Evolutionary conservation across 805 yeast species (phyloP), one percentile per base, ranked within the genome.

Genomic region (Suhomyces vadensis): DNA sequence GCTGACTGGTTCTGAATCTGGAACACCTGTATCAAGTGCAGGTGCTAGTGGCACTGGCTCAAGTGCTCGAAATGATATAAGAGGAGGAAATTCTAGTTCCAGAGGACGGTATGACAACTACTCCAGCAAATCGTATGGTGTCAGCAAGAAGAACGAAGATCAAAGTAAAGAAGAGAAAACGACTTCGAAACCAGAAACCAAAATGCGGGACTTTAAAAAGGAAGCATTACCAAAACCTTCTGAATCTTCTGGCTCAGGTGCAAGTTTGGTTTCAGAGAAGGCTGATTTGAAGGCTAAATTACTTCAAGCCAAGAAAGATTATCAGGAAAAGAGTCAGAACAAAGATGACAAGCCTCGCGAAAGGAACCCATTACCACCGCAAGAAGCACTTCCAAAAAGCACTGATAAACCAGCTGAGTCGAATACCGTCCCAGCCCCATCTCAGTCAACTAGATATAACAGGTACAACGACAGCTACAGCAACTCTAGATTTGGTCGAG

Each of bases 31-130:
- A 16, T 3, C 20, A 29, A 29, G 16, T 16, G 19, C n/a, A n/a
- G n/a, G n/a, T n/a, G n/a, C n/a, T n/a, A n/a, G n/a, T n/a, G n/a
- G n/a, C n/a, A n/a, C n/a, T n/a, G n/a, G n/a, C n/a, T n/a, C n/a
- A n/a, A n/a, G 33, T 29, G 3, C 47, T 10, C 47, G 52, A 31
- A 44, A 42, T 26, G 44, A 49, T 19, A 27, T 29, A 4, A 46
- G 52, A 24, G 39, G 43, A 36, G 26, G 31, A 10, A 43, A 46
- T 20, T n/a, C 31, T 53, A 29, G 11, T 14, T 14, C 33, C 3
- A 55, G 57, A 22, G 64, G 64, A 16, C 52, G 69, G 8, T 66
- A 65, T 44, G 72, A 68, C 39, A 53, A 53, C 41, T 69, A 69
- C 40, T 54, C 70, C 8, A 58, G 51, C 11, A 51, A 16, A 29